Evolutionary conservation across 176 grass and related monocot species (phyloP).

Genomic region (Zea mays): DNA sequence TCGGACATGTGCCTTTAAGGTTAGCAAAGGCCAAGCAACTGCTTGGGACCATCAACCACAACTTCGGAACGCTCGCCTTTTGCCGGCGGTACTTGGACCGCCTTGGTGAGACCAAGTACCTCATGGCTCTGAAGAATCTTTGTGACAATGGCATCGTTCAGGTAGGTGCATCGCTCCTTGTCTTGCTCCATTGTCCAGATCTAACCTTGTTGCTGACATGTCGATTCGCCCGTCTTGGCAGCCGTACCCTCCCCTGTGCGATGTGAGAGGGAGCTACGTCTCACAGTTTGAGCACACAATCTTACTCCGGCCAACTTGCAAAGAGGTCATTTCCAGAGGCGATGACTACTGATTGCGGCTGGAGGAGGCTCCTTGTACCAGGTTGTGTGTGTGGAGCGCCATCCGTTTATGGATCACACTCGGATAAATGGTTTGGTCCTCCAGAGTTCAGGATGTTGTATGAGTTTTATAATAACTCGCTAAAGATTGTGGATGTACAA

Average conservation of each 20-base stretch:
- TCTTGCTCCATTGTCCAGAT: background rate
- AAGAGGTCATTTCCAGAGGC: constrained; percentile 93
- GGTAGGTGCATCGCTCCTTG: constrained; percentile 31
- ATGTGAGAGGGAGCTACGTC: constrained; percentile 91
- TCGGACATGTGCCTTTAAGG: constrained; percentile 81
- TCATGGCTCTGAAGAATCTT: constrained; percentile 97
- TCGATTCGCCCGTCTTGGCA: constrained; percentile 32
- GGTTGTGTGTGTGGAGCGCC: background rate
- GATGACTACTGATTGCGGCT: constrained; percentile 68
- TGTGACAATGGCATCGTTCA: constrained; percentile 86
- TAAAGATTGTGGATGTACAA: background rate
- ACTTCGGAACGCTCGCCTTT: constrained; percentile 88
- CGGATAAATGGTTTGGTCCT: constrained; percentile 2
- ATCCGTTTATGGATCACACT: background rate
- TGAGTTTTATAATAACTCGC: background rate
- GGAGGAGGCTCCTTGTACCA: background rate
- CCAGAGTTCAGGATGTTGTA: background rate
- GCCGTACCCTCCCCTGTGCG: constrained; percentile 83
- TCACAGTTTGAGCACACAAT: constrained; percentile 98
- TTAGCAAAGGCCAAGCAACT: constrained; percentile 86
- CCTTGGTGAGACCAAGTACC: constrained; percentile 91
- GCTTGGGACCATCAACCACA: constrained; percentile 90
- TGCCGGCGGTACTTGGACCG: constrained; percentile 90
- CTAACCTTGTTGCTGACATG: background rate
- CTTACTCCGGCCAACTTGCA: constrained; percentile 87